Evolutionary conservation across 1,139 yeast genomes (phyloP).

Genomic region (Pichia cactophila): DNA sequence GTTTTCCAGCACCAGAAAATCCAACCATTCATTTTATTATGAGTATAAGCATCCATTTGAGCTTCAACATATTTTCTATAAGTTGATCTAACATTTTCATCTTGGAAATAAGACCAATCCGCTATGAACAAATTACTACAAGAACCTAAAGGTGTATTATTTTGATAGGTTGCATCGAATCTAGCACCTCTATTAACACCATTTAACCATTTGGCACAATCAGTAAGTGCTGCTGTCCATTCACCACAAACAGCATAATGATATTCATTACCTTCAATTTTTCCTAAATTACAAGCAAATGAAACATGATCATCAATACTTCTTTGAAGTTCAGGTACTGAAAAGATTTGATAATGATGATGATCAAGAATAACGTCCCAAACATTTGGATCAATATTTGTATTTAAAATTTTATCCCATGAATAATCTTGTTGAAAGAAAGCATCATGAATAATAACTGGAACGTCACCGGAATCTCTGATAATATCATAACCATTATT

Average conservation of each 20-base stretch:
- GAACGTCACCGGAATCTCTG: conserved; percentile 29
- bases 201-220: conserved; percentile 59
- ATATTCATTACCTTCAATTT: conserved; percentile 22
- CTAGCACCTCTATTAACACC: conserved; percentile 55
- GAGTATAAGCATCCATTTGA: conserved; percentile 39
- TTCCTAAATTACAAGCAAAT: conserved; percentile 25
- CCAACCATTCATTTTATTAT: conserved; percentile 42
- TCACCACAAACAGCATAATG: conserved; percentile 56
- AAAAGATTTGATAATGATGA: conserved; percentile 59
- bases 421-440: conserved; percentile 39
- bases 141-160: conserved; percentile 30
- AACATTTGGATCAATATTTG: conserved; percentile 22
- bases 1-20: conserved; percentile 67
- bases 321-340: conserved; percentile 34
- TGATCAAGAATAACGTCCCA: conserved; percentile 48
- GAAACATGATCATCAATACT: conserved; percentile 34
- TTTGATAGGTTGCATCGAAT: conserved; percentile 44
- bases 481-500: conserved; percentile 35
- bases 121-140: conserved; percentile 30
- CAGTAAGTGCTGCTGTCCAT: conserved; percentile 87
- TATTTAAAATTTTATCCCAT: conserved; percentile 42
- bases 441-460: conserved; percentile 54
- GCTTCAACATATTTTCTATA: conserved; percentile 44
- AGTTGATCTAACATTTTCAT: conserved; percentile 28
- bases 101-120: conserved; percentile 27